Evolutionary conservation across 2,329 filamentous ascomycete genomes (phyloP), one percentile per base, ranked within the genome.

Genomic region (Pseudogymnoascus sp.): DNA sequence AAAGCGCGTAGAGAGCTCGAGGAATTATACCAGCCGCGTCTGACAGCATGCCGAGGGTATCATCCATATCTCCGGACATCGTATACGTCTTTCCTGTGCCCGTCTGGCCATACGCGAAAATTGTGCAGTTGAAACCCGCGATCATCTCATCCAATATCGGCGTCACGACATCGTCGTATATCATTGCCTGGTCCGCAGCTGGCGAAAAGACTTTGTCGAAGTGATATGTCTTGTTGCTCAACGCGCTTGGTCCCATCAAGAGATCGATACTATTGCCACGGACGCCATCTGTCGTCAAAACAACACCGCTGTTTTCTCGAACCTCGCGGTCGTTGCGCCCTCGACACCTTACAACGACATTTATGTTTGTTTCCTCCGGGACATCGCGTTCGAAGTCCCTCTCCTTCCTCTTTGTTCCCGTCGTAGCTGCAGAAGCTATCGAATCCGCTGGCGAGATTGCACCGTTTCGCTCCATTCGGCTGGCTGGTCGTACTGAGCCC

Each of bases 61-160:
- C 90, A 13, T 84, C 90, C 86, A 99, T 97, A 75, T 99, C 93
- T 63, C 95, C 95, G 0, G 93, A 96, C 95, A 99, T 99, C 23
- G 95, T 99, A 76, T 99, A 99, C 13, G 95, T 99, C 76, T 99
- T 99, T 70, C 95, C 95, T 0, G 95, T 99, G 50, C 95, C 95
- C 0, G 95, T 99, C 75, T 99, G 95, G 26, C 95, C 95, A 74
- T 99, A 99, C 35, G 95, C 95, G 71, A 99, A 99, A 65, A 99
- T 96, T 4, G 95, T 99, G 77, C 95, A 99, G 75, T 99, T 99
- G 78, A 91, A 97, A 61, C 95, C 95, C 23, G 87, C 84, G 44
- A 99, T 83, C 82, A 97, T 96, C 91, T 99, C 93, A 69, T 96
- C 91, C 35, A 99, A 73, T 63, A 99, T 93, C 0, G 96, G 96